phyloP scores from a whole-genome alignment of 2,329 filamentous ascomycete species.

The Colletotrichum sp. region DNA sequence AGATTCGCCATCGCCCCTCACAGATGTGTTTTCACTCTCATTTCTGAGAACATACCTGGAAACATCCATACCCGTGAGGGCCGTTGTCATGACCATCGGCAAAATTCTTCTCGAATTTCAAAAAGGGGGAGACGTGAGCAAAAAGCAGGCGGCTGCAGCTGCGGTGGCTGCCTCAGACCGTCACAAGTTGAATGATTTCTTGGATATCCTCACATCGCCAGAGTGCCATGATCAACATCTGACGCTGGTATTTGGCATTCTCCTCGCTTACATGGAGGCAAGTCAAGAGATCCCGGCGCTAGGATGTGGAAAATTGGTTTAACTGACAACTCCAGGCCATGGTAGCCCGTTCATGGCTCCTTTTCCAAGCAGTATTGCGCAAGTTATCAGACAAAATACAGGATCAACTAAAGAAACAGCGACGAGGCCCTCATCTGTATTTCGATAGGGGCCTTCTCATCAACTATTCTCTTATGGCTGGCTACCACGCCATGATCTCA shows the following conservation, averaged over 20 bases:
- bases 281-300: background rate
- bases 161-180: background rate
- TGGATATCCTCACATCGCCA: background rate
- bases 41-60: slow-evolving; percentile 1
- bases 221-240: background rate
- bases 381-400: background rate
- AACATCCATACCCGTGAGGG: background rate
- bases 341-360: background rate
- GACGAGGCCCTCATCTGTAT: background rate
- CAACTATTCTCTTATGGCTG: background rate
- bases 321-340: background rate
- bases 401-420: background rate
- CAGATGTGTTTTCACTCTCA: slow-evolving; percentile 5
- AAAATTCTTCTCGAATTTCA: background rate
- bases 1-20: slow-evolving; percentile 2
- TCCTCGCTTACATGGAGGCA: slow-evolving; percentile 2
- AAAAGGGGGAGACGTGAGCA: background rate
- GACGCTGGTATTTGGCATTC: background rate
- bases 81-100: background rate
- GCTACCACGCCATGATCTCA: background rate
- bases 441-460: slow-evolving; percentile 2
- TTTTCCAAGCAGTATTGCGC: background rate
- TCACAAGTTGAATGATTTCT: background rate
- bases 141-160: background rate
- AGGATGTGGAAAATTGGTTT: background rate